A percentile compares a stretch with the other conserved stretches of the same genome.
These are phyloP conservation scores for Sporisorium graminicola DNA, from an alignment of 1,284 basidiomycete species.

Conservation along the genomic window DNA sequence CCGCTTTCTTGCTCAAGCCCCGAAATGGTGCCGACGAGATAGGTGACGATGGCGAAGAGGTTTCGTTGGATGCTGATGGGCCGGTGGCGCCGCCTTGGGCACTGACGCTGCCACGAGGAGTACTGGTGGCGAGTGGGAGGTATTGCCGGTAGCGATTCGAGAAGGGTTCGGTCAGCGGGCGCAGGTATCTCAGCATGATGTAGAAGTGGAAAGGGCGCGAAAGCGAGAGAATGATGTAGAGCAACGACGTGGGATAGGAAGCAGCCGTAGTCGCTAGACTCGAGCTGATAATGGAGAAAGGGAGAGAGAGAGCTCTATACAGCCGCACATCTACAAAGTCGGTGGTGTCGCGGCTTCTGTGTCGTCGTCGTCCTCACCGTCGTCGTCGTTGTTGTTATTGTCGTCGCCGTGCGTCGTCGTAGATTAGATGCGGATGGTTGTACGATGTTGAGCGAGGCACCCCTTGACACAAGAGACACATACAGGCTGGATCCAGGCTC, in stretches of 20 bases:
- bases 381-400: too few species aligned
- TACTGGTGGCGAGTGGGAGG: conserved; percentile 25
- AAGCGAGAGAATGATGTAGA: neutral
- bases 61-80: neutral
- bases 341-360: neutral
- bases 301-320: neutral
- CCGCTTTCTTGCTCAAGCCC: conserved; percentile 6
- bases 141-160: conserved; percentile 30
- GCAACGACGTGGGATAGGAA: neutral
- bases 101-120: conserved; percentile 31
- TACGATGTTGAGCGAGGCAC: neutral
- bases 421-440: neutral
- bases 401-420: too few species aligned
- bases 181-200: conserved; percentile 29
- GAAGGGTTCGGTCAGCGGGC: conserved; percentile 26
- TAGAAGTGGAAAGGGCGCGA: neutral
- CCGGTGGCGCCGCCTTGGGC: conserved; percentile 5
- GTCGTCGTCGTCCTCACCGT: too few species aligned
- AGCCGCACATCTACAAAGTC: neutral
- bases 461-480: neutral
- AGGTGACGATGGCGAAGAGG: conserved; percentile 1
- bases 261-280: neutral
- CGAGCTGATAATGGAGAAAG: neutral
- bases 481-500: neutral
- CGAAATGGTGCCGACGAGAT: neutral